Base-by-base conservation (phyloP, 306 rosid species). In the Vigna angularis region DNA sequence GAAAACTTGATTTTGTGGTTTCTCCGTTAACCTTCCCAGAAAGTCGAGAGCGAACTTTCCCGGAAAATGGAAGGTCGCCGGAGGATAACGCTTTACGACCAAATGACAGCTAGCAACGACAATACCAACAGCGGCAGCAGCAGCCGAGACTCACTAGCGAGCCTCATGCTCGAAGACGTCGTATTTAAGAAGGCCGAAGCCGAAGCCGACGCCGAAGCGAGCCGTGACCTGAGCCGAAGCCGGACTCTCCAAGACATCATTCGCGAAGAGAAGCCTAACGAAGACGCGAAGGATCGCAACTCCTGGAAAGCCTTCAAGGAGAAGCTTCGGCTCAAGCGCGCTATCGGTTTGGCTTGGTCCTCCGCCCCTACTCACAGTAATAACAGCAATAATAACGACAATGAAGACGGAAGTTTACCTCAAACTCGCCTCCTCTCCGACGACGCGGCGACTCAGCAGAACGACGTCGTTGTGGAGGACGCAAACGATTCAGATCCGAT, bases 241-340 rank as follows among this genome's bases (percentile, higher is more conserved):
- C 85, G 91, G 57, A 96, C 97, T n/a, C 90, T 96, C 6, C 50
- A 86, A 1, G 98, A 96, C 9, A 86, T 93, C 13, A 90, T 96
- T 57, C 66, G 75, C 45, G 90, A 91, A 40, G 83, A 82, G 12
- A 61, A 57, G 0, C 40, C 58, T 1, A 74, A 70, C 72, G 28
- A 7, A 34, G 47, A 4, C 38, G 34, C 34, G 0, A 49, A 81
- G 74, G 93, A 95, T 67, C 85, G 75, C 16, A 88, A 66, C 20
- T 70, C 96, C 7, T 88, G 96, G 98, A 91, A 82, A 52, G 66
- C 82, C 47, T 87, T 96, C 66, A 93, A 71, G 50, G 94, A 91
- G 44, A 88, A 84, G 68, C 88, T 96, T 65, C 87, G 90, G 15
- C 79, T 91, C 56, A 89, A 87, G 64, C 88, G 86, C 56, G 74